These are phyloP conservation scores for Colletotrichum eremochloae DNA, from an alignment of 2,329 filamentous ascomycete species.

Conservation along the genomic window DNA sequence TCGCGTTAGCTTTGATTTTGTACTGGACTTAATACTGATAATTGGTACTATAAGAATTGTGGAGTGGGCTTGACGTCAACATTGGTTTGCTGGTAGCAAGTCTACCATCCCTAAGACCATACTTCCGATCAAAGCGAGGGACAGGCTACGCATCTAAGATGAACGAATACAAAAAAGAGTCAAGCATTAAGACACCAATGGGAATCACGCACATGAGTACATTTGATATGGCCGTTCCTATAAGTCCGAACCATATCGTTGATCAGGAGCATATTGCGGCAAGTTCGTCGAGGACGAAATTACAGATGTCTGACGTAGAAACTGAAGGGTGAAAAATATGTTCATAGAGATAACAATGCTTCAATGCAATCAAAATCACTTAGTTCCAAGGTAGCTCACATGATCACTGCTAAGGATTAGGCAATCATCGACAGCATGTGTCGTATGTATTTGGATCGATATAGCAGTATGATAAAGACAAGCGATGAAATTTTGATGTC, in stretches of 20 bases:
- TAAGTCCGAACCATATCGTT: neutral
- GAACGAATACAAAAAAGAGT: slow-evolving; percentile 32
- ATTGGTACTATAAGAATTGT: slow-evolving; percentile 7
- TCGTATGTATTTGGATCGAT: neutral
- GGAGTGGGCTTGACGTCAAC: slow-evolving; percentile 36
- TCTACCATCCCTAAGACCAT: slow-evolving; percentile 32
- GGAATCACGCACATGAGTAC: slow-evolving; percentile 4
- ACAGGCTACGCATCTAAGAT: slow-evolving; percentile 29
- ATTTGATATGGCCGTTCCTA: slow-evolving; percentile 25
- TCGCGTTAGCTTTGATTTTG: neutral
- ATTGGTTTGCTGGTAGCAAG: slow-evolving; percentile 35
- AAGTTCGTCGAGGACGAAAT: slow-evolving; percentile 11
- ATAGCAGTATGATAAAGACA: neutral
- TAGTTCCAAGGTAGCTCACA: neutral
- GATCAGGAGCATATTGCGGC: slow-evolving; percentile 21
- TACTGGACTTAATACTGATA: neutral
- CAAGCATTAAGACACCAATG: slow-evolving; percentile 28
- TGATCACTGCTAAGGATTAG: too few species aligned
- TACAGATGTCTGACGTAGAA: neutral
- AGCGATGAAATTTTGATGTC: neutral
- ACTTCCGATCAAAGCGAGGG: slow-evolving; percentile 32
- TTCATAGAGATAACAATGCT: neutral
- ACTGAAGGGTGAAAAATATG: neutral
- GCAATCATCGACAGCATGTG: too few species aligned
- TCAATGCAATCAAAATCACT: neutral